Conservation (phyloP, 1,139 yeast genomes). For the Sugiyamaella castrensis region DNA sequence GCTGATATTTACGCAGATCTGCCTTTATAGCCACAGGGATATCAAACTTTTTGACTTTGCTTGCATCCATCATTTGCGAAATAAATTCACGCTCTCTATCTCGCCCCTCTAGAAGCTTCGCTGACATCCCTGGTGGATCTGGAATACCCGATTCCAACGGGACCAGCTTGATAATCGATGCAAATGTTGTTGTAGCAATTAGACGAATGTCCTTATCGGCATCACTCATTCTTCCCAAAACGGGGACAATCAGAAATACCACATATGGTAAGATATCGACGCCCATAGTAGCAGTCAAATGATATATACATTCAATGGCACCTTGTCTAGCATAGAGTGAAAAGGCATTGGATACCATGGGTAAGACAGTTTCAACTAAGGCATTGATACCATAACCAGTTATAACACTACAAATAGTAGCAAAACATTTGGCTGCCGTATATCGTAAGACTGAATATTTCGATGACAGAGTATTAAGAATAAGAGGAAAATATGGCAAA, state of each 20-base stretch:
- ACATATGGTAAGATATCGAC: conserved; percentile 88
- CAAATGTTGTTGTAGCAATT: conserved; percentile 93
- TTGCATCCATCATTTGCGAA: conserved; percentile 98
- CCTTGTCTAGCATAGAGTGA: conserved; percentile 82
- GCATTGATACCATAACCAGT: conserved; percentile 76
- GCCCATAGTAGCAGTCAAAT: conserved; percentile 82
- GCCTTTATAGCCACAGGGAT: conserved; percentile 92
- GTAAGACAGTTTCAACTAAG: conserved; percentile 73
- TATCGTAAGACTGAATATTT: conserved; percentile 78
- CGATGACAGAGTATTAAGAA: conserved; percentile 65
- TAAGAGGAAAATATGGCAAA: conserved; percentile 44
- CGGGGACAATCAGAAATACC: conserved; percentile 92
- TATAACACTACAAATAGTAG: conserved; percentile 70
- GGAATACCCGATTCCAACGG: conserved; percentile 98
- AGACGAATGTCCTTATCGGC: conserved; percentile 85
- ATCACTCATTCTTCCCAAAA: conserved; percentile 97
- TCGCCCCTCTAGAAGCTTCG: conserved; percentile 78
- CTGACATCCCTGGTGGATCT: conserved; percentile 91
- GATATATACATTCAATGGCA: conserved; percentile 87
- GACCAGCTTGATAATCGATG: conserved; percentile 89
- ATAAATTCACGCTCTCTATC: conserved; percentile 93
- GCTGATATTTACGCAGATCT: conserved; percentile 90
- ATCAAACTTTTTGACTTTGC: conserved; percentile 81
- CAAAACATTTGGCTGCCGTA: conserved; percentile 87
- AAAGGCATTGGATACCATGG: conserved; percentile 80